Evolutionary conservation across 208 protist species (phyloP), one percentile per base, ranked within the genome.

Genomic region (Trichomonas gallinae): DNA sequence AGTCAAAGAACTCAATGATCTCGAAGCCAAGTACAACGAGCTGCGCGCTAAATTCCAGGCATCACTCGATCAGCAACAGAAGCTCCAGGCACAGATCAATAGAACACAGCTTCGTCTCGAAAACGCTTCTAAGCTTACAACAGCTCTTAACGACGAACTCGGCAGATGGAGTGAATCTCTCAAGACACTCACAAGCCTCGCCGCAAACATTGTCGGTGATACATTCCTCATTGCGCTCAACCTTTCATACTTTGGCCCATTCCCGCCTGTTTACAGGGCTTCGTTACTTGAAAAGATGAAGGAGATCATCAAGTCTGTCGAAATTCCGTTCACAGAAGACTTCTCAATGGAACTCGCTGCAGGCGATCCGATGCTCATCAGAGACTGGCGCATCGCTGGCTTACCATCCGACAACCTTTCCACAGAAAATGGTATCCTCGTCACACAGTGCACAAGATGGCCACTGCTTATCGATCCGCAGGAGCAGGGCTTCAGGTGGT

Each of bases 311-410:
- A 88, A 63, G 96, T 63, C n/a, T 42, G 88, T 46, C 87, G 48
- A 46, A 85, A 91, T 96, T 96, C 26, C 38, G 97, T 63, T 97
- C 97, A 49, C 97, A 97, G 83, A 97, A 98, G 99, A 0, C 97
- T 97, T 98, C 44, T 99, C 98, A 31, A 97, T 99, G 15, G 98
- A 97, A 40, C 96, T 96, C 21, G 98, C 98, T 17, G 98, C 99
- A 6, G 98, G 98, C 49, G 98, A 99, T 97, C 98, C 98, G 21
- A 98, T 99, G 63, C 97, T 98, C 97, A 99, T 98, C 34, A 98
- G 99, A 26, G 98, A 98, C 88, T 99, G 99, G 99, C 98, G 98
- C 96, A 98, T 99, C 81, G 98, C 98, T 97, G 98, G 98, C 0
- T 97, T 99, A 46, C 99, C 99, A 46, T 98, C 98, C 26, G 99